phyloP scores from a whole-genome alignment of 192 early-diverging fungal species.

The Coemansia sp. region DNA sequence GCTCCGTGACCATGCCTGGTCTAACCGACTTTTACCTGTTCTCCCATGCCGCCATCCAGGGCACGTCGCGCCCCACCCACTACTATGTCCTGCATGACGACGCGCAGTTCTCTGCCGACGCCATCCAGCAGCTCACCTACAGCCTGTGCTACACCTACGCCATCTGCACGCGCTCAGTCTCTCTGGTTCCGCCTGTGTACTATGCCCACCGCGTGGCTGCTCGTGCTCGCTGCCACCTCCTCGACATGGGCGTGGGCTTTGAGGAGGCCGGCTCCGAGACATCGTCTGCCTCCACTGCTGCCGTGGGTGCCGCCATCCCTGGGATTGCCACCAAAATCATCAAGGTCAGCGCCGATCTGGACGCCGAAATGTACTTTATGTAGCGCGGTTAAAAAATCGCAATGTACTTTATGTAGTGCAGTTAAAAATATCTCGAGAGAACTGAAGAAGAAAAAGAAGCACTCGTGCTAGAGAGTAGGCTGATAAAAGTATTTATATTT shows the following conservation, averaged over 20 bases:
- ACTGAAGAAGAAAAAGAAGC: neutral
- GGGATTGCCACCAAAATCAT: conserved; percentile 16
- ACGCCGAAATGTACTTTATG: conserved; percentile 34
- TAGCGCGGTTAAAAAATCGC: neutral
- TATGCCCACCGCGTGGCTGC: conserved; percentile 89
- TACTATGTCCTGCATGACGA: conserved; percentile 94
- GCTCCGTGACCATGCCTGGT: conserved; percentile 68
- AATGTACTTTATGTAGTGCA: too few relatives aligned
- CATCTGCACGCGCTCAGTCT: conserved; percentile 83
- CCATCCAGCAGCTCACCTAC: conserved; percentile 84
- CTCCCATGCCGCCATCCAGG: conserved; percentile 88
- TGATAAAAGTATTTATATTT: neutral
- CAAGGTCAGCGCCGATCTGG: conserved; percentile 17
- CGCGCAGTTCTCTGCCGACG: conserved; percentile 73
- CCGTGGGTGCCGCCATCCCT: too few relatives aligned
- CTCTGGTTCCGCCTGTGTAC: conserved; percentile 86
- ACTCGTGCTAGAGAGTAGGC: neutral
- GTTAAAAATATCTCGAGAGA: too few relatives aligned
- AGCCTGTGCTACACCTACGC: conserved; percentile 87
- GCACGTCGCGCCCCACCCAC: conserved; percentile 87
- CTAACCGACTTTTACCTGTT: conserved; percentile 88
- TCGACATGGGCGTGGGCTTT: conserved; percentile 39
- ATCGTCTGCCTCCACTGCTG: too few relatives aligned
- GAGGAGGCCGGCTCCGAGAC: conserved; percentile 34
- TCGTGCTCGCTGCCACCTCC: conserved; percentile 78